Evolutionary conservation across 257 asterid species (phyloP).

Genomic region (Solanum etuberosum): DNA sequence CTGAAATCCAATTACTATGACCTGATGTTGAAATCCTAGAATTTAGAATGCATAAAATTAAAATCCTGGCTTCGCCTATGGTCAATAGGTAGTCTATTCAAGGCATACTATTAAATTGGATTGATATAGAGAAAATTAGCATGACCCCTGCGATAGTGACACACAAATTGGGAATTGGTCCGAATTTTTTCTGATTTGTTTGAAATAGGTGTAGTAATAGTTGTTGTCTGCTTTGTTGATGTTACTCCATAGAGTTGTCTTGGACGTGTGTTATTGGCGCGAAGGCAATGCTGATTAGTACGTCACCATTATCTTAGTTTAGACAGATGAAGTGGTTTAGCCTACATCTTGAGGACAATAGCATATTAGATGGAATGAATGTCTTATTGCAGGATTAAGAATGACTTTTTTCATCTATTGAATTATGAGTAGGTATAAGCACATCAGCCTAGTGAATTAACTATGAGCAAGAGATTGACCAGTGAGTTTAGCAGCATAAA

Average conservation of each 20-base stretch:
- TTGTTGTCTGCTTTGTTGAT: neutral
- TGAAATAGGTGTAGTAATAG: neutral
- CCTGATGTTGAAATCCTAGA: neutral
- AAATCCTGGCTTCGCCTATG: neutral
- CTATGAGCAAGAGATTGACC: neutral
- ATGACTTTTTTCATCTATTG: neutral
- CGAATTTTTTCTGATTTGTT: neutral
- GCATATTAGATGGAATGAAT: neutral
- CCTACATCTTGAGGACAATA: neutral
- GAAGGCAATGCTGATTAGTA: neutral
- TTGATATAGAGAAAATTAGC: neutral
- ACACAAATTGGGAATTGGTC: neutral
- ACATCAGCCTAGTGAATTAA: neutral
- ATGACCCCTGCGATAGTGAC: neutral
- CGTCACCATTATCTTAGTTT: neutral
- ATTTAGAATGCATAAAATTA: neutral
- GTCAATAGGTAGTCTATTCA: neutral
- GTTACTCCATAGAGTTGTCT: neutral
- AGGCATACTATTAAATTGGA: neutral
- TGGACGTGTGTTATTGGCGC: neutral
- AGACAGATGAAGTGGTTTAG: neutral
- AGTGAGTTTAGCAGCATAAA: neutral
- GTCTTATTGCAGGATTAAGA: neutral
- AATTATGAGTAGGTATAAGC: neutral
- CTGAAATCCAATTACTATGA: neutral